Conservation (phyloP, 257 asterid genomes). For the Linaria vulgaris region DNA sequence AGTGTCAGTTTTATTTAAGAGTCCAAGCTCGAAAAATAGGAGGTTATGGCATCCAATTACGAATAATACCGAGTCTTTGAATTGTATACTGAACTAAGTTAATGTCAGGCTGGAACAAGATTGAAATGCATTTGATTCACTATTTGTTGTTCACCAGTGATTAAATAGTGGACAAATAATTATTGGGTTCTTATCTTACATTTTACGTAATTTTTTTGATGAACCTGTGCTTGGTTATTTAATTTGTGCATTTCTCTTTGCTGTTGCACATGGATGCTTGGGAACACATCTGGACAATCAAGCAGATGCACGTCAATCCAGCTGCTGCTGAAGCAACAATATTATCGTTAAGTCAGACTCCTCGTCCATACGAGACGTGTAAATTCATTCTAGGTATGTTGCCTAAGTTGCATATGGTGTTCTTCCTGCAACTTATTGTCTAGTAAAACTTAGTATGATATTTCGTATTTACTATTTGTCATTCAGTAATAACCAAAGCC, state of each 20-base stretch:
- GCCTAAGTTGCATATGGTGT: constrained; percentile 15
- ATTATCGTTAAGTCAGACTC: constrained; percentile 69
- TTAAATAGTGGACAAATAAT: constrained; percentile 1
- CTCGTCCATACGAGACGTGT: constrained; percentile 82
- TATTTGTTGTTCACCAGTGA: constrained; percentile 16
- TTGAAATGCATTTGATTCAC: constrained; percentile 10
- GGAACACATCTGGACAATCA: constrained; percentile 28
- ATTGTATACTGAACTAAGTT: background rate
- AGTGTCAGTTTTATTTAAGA: constrained; percentile 9
- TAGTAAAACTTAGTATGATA: constrained; percentile 14
- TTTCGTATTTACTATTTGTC: constrained; percentile 2
- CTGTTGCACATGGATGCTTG: constrained; percentile 32
- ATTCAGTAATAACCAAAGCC: background rate
- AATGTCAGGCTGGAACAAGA: constrained; percentile 7
- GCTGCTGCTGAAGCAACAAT: constrained; percentile 85
- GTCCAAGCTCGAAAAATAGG: constrained; percentile 7
- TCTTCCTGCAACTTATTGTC: constrained; percentile 14
- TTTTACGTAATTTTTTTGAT: constrained; percentile 15
- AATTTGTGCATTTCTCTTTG: constrained; percentile 23
- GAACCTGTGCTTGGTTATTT: constrained; percentile 20
- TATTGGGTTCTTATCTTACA: constrained; percentile 1
- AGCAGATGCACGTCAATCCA: constrained; percentile 82
- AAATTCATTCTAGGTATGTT: constrained; percentile 83
- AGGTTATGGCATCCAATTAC: background rate
- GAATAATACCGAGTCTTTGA: constrained; percentile 7